These are phyloP conservation scores for Mucor saturninus DNA, from an alignment of 371 early-diverging fungal genomes.

Conservation along the genomic window DNA sequence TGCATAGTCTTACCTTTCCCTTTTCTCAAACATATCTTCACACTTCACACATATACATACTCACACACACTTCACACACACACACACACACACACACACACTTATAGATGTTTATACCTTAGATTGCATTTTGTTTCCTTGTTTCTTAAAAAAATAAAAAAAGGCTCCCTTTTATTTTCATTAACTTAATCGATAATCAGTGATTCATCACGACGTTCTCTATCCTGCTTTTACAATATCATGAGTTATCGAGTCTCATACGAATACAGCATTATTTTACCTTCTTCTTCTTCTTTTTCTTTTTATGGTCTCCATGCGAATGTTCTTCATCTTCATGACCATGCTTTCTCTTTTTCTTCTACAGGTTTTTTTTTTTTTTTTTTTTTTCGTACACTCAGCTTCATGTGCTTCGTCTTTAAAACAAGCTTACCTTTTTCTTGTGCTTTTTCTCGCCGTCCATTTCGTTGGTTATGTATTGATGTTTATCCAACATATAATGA, in stretches of 20 bases:
- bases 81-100: background rate
- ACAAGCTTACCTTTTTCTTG: conserved; percentile 62
- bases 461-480: conserved; percentile 25
- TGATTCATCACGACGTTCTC: conserved; percentile 11
- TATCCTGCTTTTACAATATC: conserved; percentile 1
- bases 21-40: background rate
- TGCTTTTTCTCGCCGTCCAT: conserved; percentile 58
- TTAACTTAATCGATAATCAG: conserved; percentile 1
- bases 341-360: conserved; percentile 74
- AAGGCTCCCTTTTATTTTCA: background rate
- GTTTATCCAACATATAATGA: conserved; percentile 2
- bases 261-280: conserved; percentile 25
- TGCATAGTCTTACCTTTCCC: conserved; percentile 16
- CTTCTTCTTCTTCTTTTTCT: conserved; percentile 66
- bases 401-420: background rate
- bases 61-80: background rate
- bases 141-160: background rate
- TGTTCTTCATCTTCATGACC: conserved; percentile 64
- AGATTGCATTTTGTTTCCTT: conserved; percentile 6
- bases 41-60: background rate
- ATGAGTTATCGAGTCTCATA: background rate
- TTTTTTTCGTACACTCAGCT: no score
- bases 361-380: background rate
- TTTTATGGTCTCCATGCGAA: conserved; percentile 56
- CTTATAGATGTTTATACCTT: conserved; percentile 3